Evolutionary conservation across 2,329 filamentous ascomycete genomes (phyloP), one percentile per base, ranked within the genome.

Genomic region (Penicillium palitans): DNA sequence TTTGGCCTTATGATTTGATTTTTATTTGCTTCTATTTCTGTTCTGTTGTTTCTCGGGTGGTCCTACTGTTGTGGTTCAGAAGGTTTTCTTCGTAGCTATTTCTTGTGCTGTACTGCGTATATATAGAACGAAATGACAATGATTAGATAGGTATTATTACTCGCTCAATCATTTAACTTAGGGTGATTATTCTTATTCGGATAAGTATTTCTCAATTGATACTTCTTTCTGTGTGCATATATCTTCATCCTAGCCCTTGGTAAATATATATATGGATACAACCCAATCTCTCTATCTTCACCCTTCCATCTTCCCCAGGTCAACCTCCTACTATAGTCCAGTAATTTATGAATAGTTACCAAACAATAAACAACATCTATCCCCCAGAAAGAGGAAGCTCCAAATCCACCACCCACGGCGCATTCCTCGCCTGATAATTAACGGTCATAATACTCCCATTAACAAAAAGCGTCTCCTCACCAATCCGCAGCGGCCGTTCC

Each of bases 361-460:
- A 12, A 31, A 31, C 9, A 12, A 29, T 45, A 29, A n/a, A 29
- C 21, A 12, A 5, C 12, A 17, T 12, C 48, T 45, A 47, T 45
- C 4, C 37, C 35, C 57, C 50, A 25, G 59, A 57, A 46, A 58
- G 21, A n/a, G 76, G 74, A 29, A 80, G 65, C 68, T 85, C 80
- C 52, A 86, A 45, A 72, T 85, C 83, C 31, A 86, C 76, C 42
- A 85, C 58, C 81, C 83, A 86, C 1, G 83, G 81, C 39, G 78
- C 80, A 70, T 86, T 81, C 31, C 70, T 61, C 7, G 83, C 78
- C 35, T 70, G 66, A 69, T 85, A 84, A 13, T 61, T 60, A 13
- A 81, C 67, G 39, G 78, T 78, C 74, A 85, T 81, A 50, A 86
- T 81, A 64, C 82, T 81, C 2, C 83, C 83, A 72, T 87, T 86